Evolutionary conservation across 2,329 filamentous ascomycete genomes (phyloP).

Genomic region (Penicillium sp.): DNA sequence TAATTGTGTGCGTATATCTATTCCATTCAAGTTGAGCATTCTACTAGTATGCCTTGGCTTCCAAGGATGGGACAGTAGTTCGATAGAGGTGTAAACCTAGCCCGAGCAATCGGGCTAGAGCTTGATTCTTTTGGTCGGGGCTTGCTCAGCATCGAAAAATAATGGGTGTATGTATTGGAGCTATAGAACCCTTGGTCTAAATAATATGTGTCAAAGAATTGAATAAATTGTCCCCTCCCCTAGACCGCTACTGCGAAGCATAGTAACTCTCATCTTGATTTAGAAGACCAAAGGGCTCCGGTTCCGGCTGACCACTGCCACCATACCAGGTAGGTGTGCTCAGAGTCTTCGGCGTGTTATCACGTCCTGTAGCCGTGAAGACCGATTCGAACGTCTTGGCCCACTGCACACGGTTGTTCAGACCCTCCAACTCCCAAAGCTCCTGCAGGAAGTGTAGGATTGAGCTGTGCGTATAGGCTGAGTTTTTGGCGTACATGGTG

Average conservation of each 20-base stretch:
- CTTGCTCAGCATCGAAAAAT: too few species aligned
- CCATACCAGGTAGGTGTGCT: conserved; percentile 42
- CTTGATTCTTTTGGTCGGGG: too few species aligned
- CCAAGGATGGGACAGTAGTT: too few species aligned
- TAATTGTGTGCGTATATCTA: too few species aligned
- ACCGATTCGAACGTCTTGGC: conserved; percentile 47
- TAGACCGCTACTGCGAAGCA: neutral
- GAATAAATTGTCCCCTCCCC: neutral
- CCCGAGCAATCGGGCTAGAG: too few species aligned
- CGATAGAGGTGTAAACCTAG: too few species aligned
- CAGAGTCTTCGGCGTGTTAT: conserved; percentile 34
- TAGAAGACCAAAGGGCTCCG: conserved; percentile 36
- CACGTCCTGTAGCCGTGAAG: conserved; percentile 28
- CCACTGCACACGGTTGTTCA: conserved; percentile 50
- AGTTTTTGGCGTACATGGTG: conserved; percentile 41
- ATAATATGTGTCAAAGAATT: too few species aligned
- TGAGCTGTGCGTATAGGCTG: conserved; percentile 46
- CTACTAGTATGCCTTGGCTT: too few species aligned
- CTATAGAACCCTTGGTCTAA: too few species aligned
- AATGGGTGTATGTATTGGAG: too few species aligned
- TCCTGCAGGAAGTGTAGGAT: conserved; percentile 48
- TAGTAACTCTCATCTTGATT: conserved; percentile 40
- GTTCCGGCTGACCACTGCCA: conserved; percentile 36
- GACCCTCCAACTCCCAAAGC: conserved; percentile 43
- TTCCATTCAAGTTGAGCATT: too few species aligned